A percentile compares a stretch with the other conserved stretches of the same genome.
These are phyloP conservation scores for Paragyromitra xinjiangensis DNA, from an alignment of 495 filamentous ascomycete genomes.

Conservation along the genomic window DNA sequence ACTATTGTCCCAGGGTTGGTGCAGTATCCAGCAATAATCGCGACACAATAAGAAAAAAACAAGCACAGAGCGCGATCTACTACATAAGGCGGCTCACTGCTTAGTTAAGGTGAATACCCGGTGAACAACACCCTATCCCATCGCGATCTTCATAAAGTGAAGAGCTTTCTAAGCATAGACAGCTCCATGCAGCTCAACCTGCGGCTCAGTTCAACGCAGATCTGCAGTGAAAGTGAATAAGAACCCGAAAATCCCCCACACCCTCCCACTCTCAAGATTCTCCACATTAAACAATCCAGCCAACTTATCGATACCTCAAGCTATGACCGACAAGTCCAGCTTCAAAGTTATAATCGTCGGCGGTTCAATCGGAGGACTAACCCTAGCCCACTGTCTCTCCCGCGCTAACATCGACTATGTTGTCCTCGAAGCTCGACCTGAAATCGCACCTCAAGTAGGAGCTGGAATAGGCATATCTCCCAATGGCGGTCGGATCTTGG, in stretches of 20 bases:
- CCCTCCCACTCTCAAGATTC: background rate
- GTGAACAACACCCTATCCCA: background rate
- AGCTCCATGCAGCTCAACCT: background rate
- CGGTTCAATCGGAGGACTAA: constrained; percentile 64
- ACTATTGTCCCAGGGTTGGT: background rate
- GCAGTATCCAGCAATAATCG: background rate
- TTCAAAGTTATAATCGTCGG: constrained; percentile 67
- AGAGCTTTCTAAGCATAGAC: constrained; percentile 12
- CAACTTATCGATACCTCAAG: background rate
- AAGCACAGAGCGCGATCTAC: background rate
- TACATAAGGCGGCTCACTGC: background rate
- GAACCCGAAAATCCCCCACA: background rate
- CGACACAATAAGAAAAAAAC: background rate
- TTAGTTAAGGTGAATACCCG: constrained; percentile 5
- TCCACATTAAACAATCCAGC: background rate
- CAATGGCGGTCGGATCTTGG: constrained; percentile 61
- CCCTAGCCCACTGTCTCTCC: constrained; percentile 62
- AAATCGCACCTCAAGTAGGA: constrained; percentile 60
- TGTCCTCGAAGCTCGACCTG: constrained; percentile 61
- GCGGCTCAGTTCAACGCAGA: background rate
- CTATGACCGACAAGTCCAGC: background rate
- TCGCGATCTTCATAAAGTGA: background rate
- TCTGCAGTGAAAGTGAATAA: background rate
- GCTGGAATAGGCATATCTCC: constrained; percentile 59
- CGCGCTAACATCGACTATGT: constrained; percentile 63